Conservation (phyloP, 306 rosid genomes). For the Cicer bijugum region DNA sequence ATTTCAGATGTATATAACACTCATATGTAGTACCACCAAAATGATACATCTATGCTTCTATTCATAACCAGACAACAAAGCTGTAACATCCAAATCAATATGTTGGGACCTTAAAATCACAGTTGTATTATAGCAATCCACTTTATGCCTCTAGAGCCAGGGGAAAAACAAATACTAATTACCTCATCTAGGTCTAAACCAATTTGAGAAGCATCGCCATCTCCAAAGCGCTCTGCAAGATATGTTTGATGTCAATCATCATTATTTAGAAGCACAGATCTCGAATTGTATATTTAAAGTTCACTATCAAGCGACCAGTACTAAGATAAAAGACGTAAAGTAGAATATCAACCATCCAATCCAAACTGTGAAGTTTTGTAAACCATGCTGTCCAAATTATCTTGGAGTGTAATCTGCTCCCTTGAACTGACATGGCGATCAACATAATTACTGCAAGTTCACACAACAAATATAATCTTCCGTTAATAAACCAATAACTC, state of each 20-base stretch:
- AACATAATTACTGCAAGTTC: conserved; percentile 83
- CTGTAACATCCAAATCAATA: conserved; percentile 27
- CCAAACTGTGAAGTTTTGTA: conserved; percentile 95
- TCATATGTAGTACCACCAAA: neutral
- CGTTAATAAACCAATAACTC: conserved; percentile 44
- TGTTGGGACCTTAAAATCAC: conserved; percentile 11
- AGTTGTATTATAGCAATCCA: conserved; percentile 9
- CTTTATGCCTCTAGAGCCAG: conserved; percentile 20
- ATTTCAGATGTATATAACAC: conserved; percentile 22
- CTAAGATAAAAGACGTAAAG: conserved; percentile 29
- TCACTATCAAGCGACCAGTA: conserved; percentile 19
- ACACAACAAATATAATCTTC: conserved; percentile 44
- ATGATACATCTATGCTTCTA: conserved; percentile 16
- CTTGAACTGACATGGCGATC: conserved; percentile 93
- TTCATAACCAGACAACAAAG: conserved; percentile 33
- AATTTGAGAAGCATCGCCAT: conserved; percentile 97
- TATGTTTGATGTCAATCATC: conserved; percentile 39
- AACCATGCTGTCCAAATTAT: conserved; percentile 91
- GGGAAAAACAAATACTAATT: conserved; percentile 39
- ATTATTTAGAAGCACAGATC: conserved; percentile 34
- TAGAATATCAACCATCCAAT: conserved; percentile 78
- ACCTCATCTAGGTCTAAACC: conserved; percentile 99
- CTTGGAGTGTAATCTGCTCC: conserved; percentile 99
- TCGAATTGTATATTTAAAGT: conserved; percentile 22
- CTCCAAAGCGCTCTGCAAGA: conserved; percentile 95